Evolutionary conservation across 495 filamentous ascomycete genomes (phyloP).

Genomic region (Xylaria curta): DNA sequence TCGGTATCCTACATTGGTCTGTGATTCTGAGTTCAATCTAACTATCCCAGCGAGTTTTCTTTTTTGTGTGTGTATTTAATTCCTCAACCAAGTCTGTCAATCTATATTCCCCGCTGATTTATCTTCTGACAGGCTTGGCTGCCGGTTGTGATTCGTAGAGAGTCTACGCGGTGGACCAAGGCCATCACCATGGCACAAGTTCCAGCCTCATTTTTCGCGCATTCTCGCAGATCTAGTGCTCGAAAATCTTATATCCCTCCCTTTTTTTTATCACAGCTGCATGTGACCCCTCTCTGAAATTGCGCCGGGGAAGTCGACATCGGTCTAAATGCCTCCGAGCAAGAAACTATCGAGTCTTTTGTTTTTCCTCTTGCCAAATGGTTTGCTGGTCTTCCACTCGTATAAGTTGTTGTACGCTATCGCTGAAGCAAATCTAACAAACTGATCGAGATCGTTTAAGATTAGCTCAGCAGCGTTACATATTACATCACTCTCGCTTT

Average conservation of each 20-base stretch:
- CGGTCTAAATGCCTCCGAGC: constrained; percentile 2
- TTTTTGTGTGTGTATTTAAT: not conserved
- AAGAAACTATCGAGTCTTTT: not conserved
- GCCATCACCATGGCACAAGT: not conserved
- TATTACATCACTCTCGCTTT: not conserved
- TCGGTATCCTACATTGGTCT: not conserved
- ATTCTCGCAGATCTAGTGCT: not conserved
- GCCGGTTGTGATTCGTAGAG: constrained; percentile 15
- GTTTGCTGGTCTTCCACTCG: not conserved
- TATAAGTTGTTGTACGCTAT: not conserved
- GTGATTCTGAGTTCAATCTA: not conserved
- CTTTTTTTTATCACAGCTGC: not conserved
- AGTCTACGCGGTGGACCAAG: not conserved
- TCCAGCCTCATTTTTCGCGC: constrained; percentile 15
- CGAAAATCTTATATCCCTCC: not conserved
- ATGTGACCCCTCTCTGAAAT: constrained; percentile 6
- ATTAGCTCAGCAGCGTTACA: constrained; percentile 8
- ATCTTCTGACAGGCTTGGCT: constrained; percentile 3
- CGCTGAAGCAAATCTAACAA: not conserved
- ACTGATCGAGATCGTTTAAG: constrained; percentile 16
- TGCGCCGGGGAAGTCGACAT: not conserved
- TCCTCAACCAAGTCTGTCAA: not conserved
- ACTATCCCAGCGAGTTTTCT: not conserved
- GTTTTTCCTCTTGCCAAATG: not conserved
- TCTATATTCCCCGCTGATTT: not conserved